These are phyloP conservation scores for Paraphoma chrysanthemicola DNA, from an alignment of 2,329 filamentous ascomycete genomes.

Conservation along the genomic window DNA sequence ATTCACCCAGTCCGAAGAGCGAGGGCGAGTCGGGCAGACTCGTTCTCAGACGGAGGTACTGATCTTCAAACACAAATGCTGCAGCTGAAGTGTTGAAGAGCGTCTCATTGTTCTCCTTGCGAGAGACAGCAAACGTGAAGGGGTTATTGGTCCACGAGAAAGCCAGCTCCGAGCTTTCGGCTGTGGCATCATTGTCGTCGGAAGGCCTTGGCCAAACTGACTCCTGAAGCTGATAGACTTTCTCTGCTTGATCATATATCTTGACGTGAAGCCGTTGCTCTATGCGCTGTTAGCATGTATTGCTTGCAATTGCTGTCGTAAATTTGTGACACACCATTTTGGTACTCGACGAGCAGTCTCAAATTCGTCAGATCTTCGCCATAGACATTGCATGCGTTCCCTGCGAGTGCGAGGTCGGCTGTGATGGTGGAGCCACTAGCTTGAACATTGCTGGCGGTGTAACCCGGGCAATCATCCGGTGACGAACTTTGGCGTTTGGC, in stretches of 20 bases:
- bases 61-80: conserved; percentile 74
- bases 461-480: conserved; percentile 66
- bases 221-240: conserved; percentile 77
- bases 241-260: conserved; percentile 71
- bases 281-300: conserved; percentile 58
- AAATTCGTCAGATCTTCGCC: conserved; percentile 63
- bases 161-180: conserved; percentile 55
- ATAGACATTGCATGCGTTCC: conserved; percentile 67
- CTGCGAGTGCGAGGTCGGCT: conserved; percentile 73
- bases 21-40: conserved; percentile 71
- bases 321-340: conserved; percentile 62
- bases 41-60: conserved; percentile 77
- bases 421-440: conserved; percentile 63
- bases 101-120: conserved; percentile 62
- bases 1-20: conserved; percentile 80
- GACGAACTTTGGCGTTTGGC: conserved; percentile 26
- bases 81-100: conserved; percentile 75
- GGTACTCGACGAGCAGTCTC: conserved; percentile 65
- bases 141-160: conserved; percentile 64
- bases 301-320: conserved; percentile 66
- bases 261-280: conserved; percentile 73
- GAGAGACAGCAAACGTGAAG: conserved; percentile 71
- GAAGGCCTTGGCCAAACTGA: conserved; percentile 69
- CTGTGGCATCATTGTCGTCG: conserved; percentile 33
- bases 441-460: conserved; percentile 67